Base-by-base conservation (phyloP, 169 alveolate species). In the Plasmodium reichenowi region DNA sequence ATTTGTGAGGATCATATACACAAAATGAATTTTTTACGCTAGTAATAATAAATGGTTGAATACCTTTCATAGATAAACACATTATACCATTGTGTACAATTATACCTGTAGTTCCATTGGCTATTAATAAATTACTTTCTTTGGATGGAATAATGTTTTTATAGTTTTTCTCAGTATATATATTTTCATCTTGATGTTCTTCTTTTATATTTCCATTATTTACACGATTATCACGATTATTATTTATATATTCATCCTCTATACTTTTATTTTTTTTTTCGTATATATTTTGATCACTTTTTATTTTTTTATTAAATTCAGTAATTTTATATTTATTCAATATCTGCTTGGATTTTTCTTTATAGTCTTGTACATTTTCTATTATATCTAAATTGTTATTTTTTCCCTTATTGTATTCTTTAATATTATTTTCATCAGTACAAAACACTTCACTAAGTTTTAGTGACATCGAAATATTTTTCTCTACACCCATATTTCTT, bases 1-100 rank as follows among this genome's bases (percentile, higher is more conserved):
- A 48, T 32, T 80, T 80, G 17, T 80, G 90, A 3, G 72, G 80
- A 71, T 80, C 90, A 47, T 67, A 60, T 13, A 80, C 62, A 24
- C 70, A 67, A 68, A 26, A 80, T 7, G 90, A 71, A 5, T 68
- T 80, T 32, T 80, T 80, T 24, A 64, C 52, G 47, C 83, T 80
- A 67, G 90, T 32, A 9, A 80, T 38, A 60, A 80, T 71, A 60
- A 80, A 80, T 20, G 54, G 47, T 29, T 80, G 83, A 54, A 13
- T 56, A 15, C 90, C 90, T 56, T 80, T 80, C 47, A 43, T 66
- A 9, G 90, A 52, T 43, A 80, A 17, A 26, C 90, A 80, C 80
- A 80, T 80, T 80, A 80, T 47, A 67, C 90, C 90, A 45, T 80
- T 80, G 26, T 80, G 90, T 22, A 80, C 90, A 68, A 80, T 48